Evolutionary conservation across 1,284 basidiomycete genomes (phyloP).

Genomic region (Pisolithus thermaeus): DNA sequence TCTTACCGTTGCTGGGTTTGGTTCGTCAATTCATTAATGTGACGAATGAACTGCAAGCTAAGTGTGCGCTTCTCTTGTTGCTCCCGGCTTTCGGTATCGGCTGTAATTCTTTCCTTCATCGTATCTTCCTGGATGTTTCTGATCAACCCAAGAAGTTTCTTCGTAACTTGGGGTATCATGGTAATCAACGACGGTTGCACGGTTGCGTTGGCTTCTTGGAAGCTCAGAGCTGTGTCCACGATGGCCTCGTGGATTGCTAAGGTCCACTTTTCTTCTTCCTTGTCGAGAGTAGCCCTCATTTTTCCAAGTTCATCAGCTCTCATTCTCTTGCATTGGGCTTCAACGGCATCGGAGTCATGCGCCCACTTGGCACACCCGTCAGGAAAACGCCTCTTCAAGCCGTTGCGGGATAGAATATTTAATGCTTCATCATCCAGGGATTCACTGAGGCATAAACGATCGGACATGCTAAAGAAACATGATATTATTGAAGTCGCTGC

Average conservation of each 20-base stretch:
- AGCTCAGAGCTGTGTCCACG: constrained; percentile 12
- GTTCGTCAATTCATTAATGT: constrained; percentile 17
- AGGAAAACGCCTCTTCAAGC: constrained; percentile 25
- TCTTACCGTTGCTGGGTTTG: constrained; percentile 11
- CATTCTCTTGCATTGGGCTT: not conserved
- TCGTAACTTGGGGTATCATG: constrained; percentile 4
- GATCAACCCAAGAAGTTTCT: constrained; percentile 6
- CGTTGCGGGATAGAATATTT: constrained; percentile 24
- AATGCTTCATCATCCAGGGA: constrained; percentile 26
- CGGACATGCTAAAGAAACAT: constrained; percentile 15
- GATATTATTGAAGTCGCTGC: not conserved
- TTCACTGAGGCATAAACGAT: constrained; percentile 23
- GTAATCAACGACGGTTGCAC: constrained; percentile 12
- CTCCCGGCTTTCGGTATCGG: constrained; percentile 6
- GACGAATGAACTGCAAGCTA: constrained; percentile 21
- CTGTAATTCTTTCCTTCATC: constrained; percentile 9
- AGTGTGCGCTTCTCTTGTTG: constrained; percentile 12
- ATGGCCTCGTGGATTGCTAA: constrained; percentile 19
- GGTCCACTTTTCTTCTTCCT: constrained; percentile 3
- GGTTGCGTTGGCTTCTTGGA: constrained; percentile 6
- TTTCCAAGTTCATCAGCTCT: not conserved
- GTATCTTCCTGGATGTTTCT: constrained; percentile 13
- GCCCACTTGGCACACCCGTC: constrained; percentile 20
- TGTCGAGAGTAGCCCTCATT: not conserved
- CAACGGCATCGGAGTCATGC: constrained; percentile 6